Base-by-base conservation (phyloP, 768 basidiomycete species). In the Russula dissimulans region DNA sequence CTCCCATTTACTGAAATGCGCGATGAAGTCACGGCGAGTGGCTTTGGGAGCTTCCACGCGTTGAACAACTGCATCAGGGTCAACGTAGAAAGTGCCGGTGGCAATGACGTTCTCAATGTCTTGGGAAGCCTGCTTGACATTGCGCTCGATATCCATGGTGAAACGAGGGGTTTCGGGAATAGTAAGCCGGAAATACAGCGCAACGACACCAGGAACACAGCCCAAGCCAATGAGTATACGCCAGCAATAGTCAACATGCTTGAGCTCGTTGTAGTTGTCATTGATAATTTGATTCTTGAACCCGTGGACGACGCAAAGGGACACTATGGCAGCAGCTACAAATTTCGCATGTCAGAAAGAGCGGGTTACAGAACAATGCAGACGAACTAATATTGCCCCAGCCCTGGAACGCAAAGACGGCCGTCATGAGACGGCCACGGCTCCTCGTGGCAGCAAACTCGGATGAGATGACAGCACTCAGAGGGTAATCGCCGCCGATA, bases 111-210 rank as follows among this genome's bases (percentile, higher is more conserved):
- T 77, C 59, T 86, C 79, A 63, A 92, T 88, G 67, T 94, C 92
- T 34, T 78, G 73, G 0, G 82, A 57, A 7, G 91, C 92, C 69
- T 87, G 88, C 43, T 80, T 76, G 46, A 95, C 75, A 71, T 94
- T 92, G 52, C 87, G 78, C 72, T 93, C 90, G 61, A 95, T 81
- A 76, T 95, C 92, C 87, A 94, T 93, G 60, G 92, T 95, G 71
- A 80, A 85, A 57, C 92, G 89, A 31, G 92, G 92, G 0, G 91
- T 94, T 71, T 94, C 91, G 3, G 92, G 90, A 68, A 95, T 93
- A 29, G 91, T 93, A 38, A 94, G 80, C 70, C 92, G 89, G 86
- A 90, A 94, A 77, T 92, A 94, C 53, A 94, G 82, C 18, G 90
- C 91, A 58, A 92, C 69, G 44, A 77, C 78, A 57, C 83, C 92